Percentiles rank a stretch among this genome's conserved stretches.
phyloP scores from a whole-genome alignment of 2,329 filamentous ascomycete genomes.

The Dothistroma pini region DNA sequence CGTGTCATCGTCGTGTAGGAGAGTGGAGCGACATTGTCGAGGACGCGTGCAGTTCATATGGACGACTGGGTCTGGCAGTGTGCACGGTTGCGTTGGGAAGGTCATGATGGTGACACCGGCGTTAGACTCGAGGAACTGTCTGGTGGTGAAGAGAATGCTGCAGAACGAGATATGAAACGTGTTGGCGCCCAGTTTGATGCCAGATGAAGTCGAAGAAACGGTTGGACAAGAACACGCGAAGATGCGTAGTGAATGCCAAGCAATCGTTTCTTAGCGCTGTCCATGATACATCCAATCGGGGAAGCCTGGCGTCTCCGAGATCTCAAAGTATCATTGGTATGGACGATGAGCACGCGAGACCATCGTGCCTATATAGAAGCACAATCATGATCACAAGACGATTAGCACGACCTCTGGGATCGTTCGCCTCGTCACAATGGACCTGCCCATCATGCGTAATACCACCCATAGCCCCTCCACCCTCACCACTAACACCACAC shows the following conservation, averaged over 20 bases:
- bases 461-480: background rate
- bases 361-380: constrained; percentile 7
- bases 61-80: constrained; percentile 8
- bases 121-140: constrained; percentile 19
- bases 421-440: constrained; percentile 26
- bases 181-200: constrained; percentile 19
- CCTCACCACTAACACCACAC: constrained; percentile 6
- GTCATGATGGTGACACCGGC: constrained; percentile 20
- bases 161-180: constrained; percentile 18
- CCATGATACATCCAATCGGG: background rate
- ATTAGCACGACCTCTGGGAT: constrained; percentile 25
- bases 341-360: constrained; percentile 1
- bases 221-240: constrained; percentile 14
- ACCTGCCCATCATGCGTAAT: constrained; percentile 32
- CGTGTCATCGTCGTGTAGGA: constrained; percentile 14
- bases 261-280: background rate
- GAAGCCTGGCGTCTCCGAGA: constrained; percentile 1
- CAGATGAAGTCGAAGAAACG: constrained; percentile 6
- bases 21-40: constrained; percentile 16
- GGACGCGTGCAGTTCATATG: constrained; percentile 13
- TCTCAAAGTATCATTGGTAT: background rate
- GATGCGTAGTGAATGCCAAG: background rate
- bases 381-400: constrained; percentile 33
- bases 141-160: constrained; percentile 14
- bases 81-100: background rate